Evolutionary conservation across 2,329 filamentous ascomycete genomes (phyloP).

Genomic region (Talaromyces piceae): DNA sequence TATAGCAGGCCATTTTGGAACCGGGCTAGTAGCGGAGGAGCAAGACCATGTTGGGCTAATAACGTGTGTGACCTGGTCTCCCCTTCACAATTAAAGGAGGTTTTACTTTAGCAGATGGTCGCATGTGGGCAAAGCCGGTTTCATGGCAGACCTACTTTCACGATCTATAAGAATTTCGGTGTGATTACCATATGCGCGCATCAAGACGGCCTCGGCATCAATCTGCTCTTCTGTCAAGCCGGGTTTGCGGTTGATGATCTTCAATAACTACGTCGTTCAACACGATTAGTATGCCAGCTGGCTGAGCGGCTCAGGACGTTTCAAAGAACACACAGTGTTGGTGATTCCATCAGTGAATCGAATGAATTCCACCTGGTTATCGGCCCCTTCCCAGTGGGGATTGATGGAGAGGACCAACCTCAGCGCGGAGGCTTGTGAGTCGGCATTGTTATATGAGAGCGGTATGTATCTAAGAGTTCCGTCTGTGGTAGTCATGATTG

Average conservation of each 20-base stretch:
- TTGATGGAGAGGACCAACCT: conserved; percentile 70
- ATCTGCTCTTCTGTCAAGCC: conserved; percentile 68
- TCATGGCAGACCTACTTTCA: conserved; percentile 52
- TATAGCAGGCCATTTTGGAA: conserved; percentile 97
- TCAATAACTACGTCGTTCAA: conserved; percentile 38
- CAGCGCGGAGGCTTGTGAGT: conserved; percentile 71
- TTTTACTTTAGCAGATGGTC: conserved; percentile 27
- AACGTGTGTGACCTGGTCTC: conserved; percentile 69
- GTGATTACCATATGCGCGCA: conserved; percentile 89
- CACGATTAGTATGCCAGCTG: conserved; percentile 10
- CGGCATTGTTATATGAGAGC: conserved; percentile 66
- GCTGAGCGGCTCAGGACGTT: neutral
- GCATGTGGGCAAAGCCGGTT: conserved; percentile 23
- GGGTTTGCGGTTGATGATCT: conserved; percentile 45
- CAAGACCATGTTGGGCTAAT: conserved; percentile 73
- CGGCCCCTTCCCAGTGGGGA: conserved; percentile 71
- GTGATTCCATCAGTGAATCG: conserved; percentile 98
- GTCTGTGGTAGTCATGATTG: conserved; percentile 8
- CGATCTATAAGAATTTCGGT: conserved; percentile 95
- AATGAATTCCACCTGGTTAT: conserved; percentile 72
- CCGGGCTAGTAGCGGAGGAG: conserved; percentile 77
- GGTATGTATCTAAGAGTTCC: conserved; percentile 51
- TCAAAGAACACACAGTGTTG: conserved; percentile 60
- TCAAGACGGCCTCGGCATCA: conserved; percentile 76
- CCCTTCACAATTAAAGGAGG: conserved; percentile 35